Conservation (phyloP, 164 flowering plant genomes). For the Malania oleifera region DNA sequence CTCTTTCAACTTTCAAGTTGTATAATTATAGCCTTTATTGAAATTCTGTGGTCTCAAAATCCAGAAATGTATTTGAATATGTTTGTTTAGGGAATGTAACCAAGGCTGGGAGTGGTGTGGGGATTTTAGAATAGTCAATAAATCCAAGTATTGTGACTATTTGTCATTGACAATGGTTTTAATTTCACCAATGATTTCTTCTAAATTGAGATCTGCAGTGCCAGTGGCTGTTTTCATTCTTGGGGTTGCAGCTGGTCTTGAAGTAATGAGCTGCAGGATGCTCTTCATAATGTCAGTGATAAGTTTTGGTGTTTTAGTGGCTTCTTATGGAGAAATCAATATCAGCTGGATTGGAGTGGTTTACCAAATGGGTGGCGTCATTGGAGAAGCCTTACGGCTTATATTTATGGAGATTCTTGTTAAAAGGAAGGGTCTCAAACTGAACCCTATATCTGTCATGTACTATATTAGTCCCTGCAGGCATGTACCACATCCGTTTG, state of each 20-base stretch:
- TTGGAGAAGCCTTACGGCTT: slow-evolving; percentile 96
- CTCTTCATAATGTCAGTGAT: slow-evolving; percentile 91
- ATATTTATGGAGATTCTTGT: slow-evolving; percentile 98
- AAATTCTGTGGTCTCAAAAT: background rate
- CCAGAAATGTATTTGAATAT: background rate
- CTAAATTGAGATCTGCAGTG: slow-evolving; percentile 49
- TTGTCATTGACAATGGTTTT: background rate
- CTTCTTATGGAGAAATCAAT: slow-evolving; percentile 93
- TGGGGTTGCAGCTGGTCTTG: slow-evolving; percentile 91
- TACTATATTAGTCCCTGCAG: slow-evolving; percentile 99
- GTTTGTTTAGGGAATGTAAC: background rate
- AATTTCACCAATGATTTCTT: slow-evolving; percentile 7
- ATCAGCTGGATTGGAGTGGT: slow-evolving; percentile 95
- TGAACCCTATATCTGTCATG: slow-evolving; percentile 90
- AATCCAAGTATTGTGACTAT: background rate
- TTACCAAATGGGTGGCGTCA: slow-evolving; percentile 99
- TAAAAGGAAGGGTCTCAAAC: slow-evolving; percentile 81
- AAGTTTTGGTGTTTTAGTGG: slow-evolving; percentile 94
- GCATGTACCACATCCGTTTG: slow-evolving; percentile 30
- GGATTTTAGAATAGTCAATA: background rate
- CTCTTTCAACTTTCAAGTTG: background rate
- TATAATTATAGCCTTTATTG: background rate
- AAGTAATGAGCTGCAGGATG: slow-evolving; percentile 91
- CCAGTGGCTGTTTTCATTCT: slow-evolving; percentile 95
- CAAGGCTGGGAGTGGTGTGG: background rate